Evolutionary conservation across 140 eudicot genomes (phyloP), one percentile per base, ranked within the genome.

Genomic region (Stevia rebaudiana): DNA sequence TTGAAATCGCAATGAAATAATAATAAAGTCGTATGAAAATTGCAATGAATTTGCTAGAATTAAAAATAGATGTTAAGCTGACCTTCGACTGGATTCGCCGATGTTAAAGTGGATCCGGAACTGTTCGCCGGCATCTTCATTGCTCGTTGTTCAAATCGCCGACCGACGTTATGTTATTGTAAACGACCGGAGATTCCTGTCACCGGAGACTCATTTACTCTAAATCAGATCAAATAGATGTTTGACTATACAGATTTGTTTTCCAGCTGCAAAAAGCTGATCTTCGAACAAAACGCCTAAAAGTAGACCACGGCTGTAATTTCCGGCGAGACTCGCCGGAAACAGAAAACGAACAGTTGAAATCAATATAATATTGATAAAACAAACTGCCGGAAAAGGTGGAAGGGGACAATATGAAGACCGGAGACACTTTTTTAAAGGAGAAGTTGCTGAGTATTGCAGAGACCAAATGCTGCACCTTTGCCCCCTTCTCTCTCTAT

Each of bases 401-500:
- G 71, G 67, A 50, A 21, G 56, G 78, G 30, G 84, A 84, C 81
- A 74, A 74, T 69, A 67, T 73, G 67, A 72, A 61, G 70, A 63
- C 71, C 71, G 60, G 77, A 53, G 79, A 19, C 53, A 75, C 77
- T 80, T 79, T 74, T 79, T 73, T 49, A 79, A 71, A 76, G 77
- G 82, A 18, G 51, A 69, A 69, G 62, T 73, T 84, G 92, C 74
- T 67, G 73, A 81, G 84, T 19, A 58, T 76, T 65, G 75, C 65
- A 76, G 75, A 76, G 94, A 85, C 88, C 83, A 85, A 75, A 79
- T 79, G 84, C 81, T 71, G 89, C 79, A 73, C 51, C 61, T 79
- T 65, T 63, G 65, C 65, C 69, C 86, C 83, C 25, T 44, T 5
- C 8, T 44, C 6, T 50, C 8, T 19, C 3, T 50, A 11, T 19